Evolutionary conservation across 2,329 filamentous ascomycete species (phyloP).

Genomic region (Dothidotthia symphoricarpi): DNA sequence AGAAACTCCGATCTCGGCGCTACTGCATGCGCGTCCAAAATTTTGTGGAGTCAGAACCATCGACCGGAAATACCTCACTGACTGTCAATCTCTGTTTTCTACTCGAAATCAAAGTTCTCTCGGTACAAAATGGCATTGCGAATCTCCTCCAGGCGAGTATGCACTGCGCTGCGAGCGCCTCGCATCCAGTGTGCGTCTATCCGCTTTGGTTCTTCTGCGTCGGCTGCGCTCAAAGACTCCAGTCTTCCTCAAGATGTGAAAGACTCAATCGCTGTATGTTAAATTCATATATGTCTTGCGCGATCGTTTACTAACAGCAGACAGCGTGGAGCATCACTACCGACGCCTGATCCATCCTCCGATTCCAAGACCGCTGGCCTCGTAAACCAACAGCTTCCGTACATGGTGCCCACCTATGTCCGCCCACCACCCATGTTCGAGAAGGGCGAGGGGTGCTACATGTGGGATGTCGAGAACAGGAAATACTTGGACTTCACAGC

Average conservation of each 20-base stretch:
- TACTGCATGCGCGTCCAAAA: conserved; percentile 13
- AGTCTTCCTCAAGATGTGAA: conserved; percentile 44
- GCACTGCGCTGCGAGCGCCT: conserved; percentile 27
- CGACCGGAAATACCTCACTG: conserved; percentile 12
- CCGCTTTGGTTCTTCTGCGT: conserved; percentile 43
- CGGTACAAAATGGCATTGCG: conserved; percentile 32
- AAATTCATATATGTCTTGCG: neutral
- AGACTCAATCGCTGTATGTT: conserved; percentile 43
- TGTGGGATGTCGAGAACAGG: conserved; percentile 87
- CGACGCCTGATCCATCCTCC: conserved; percentile 69
- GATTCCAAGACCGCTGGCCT: conserved; percentile 74
- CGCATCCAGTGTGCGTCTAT: conserved; percentile 19
- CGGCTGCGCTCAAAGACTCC: conserved; percentile 39
- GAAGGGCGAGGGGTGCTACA: conserved; percentile 78
- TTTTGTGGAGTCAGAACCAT: conserved; percentile 16
- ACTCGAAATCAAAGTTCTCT: conserved; percentile 6
- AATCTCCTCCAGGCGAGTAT: conserved; percentile 26
- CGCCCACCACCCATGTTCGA: conserved; percentile 88
- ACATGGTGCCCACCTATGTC: conserved; percentile 94
- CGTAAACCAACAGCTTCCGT: conserved; percentile 73
- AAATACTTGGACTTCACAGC: conserved; percentile 93
- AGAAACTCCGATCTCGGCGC: conserved; percentile 27
- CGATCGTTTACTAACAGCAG: conserved; percentile 7
- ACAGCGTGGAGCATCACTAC: conserved; percentile 44
- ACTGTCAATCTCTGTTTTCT: conserved; percentile 5